phyloP scores from a whole-genome alignment of 805 yeast species.

The Novakomyces olei region DNA sequence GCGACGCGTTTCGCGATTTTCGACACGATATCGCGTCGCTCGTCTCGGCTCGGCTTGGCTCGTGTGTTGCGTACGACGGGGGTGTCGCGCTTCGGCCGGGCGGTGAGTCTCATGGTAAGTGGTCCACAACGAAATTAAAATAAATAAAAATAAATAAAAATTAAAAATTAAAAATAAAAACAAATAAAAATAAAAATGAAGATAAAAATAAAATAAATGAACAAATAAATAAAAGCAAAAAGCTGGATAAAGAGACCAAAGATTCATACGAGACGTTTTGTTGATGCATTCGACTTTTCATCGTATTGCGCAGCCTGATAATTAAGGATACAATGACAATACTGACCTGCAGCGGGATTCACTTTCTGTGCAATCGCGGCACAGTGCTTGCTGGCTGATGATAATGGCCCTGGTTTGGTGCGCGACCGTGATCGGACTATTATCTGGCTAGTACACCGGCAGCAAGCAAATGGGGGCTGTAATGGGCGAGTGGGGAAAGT shows the following conservation, averaged over 20 bases:
- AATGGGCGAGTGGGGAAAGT: conserved; percentile 91
- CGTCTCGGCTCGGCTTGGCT: too few relatives aligned
- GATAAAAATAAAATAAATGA: too few relatives aligned
- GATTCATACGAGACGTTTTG: too few relatives aligned
- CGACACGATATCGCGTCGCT: too few relatives aligned
- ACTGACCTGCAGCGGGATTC: conserved; percentile 64
- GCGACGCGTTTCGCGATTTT: background rate
- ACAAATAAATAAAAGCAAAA: too few relatives aligned
- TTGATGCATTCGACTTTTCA: conserved; percentile 82
- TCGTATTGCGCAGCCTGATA: conserved; percentile 47
- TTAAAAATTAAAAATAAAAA: too few relatives aligned
- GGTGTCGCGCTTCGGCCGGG: conserved; percentile 35
- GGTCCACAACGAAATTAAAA: too few relatives aligned
- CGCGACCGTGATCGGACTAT: conserved; percentile 4
- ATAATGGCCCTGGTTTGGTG: conserved; percentile 9
- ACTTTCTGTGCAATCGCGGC: conserved; percentile 66
- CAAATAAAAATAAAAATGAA: too few relatives aligned
- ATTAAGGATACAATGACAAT: too few relatives aligned
- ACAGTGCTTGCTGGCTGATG: conserved; percentile 21
- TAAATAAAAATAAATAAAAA: too few relatives aligned
- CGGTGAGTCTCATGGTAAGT: background rate
- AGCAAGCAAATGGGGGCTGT: conserved; percentile 7
- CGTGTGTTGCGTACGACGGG: conserved; percentile 31
- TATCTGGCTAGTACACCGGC: conserved; percentile 7
- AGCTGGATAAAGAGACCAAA: too few relatives aligned